phyloP scores from a whole-genome alignment of 306 rosid species.

The Cicer cuneatum region DNA sequence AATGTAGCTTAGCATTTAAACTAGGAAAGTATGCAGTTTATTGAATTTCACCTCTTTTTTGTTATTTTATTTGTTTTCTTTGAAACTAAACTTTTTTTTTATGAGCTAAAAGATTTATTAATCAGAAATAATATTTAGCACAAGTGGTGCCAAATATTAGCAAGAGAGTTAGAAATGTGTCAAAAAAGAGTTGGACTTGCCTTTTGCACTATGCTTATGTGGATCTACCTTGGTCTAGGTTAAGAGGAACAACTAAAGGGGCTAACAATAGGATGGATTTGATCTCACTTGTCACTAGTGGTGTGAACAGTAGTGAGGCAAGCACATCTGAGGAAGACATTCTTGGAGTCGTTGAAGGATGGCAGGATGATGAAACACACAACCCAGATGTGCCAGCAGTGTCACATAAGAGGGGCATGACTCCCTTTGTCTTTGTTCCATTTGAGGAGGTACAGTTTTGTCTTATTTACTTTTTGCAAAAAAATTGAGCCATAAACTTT shows the following conservation, averaged over 20 bases:
- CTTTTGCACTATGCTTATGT: conserved; percentile 17
- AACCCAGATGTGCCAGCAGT: conserved; percentile 95
- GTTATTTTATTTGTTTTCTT: neutral
- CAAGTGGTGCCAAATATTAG: neutral
- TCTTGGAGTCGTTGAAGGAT: conserved; percentile 85
- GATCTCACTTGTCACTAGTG: conserved; percentile 88
- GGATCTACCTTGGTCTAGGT: conserved; percentile 52
- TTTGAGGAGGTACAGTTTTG: conserved; percentile 72
- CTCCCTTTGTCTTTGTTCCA: conserved; percentile 87
- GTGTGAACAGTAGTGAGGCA: conserved; percentile 71
- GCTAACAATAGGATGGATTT: conserved; percentile 96
- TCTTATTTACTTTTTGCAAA: conserved; percentile 21
- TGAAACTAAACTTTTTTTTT: conserved; percentile 25
- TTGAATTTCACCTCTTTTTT: neutral
- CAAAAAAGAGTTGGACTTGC: conserved; percentile 19
- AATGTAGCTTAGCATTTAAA: conserved; percentile 25
- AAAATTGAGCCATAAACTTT: conserved; percentile 25
- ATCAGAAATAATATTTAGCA: neutral
- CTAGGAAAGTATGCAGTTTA: conserved; percentile 20
- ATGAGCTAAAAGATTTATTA: neutral
- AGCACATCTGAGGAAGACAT: conserved; percentile 71
- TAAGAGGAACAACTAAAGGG: conserved; percentile 81
- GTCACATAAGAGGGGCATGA: conserved; percentile 86
- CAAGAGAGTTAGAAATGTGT: neutral
- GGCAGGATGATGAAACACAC: conserved; percentile 97